phyloP scores from a whole-genome alignment of 1,284 basidiomycete species.

The Puccinia triticina region DNA sequence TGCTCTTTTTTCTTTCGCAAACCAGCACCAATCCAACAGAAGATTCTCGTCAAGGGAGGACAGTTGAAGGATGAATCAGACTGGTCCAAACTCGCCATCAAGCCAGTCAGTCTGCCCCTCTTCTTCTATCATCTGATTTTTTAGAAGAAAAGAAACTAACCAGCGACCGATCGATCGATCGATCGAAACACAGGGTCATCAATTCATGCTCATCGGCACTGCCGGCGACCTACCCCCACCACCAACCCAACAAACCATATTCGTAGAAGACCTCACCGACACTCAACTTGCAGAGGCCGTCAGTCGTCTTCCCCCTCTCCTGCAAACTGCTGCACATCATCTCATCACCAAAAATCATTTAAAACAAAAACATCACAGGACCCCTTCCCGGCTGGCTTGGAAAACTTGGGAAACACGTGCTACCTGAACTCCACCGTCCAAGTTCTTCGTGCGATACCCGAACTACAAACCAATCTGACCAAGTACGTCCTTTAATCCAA shows the following conservation, averaged over 20 bases:
- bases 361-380: constrained; percentile 52
- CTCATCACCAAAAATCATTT: constrained; percentile 57
- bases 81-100: constrained; percentile 78
- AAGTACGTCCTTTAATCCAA: constrained; percentile 37
- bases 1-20: constrained; percentile 52
- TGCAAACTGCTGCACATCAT: constrained; percentile 3
- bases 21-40: constrained; percentile 74
- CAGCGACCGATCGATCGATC: not conserved
- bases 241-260: constrained; percentile 75
- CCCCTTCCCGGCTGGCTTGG: constrained; percentile 26
- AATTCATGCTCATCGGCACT: constrained; percentile 76
- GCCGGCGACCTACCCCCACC: constrained; percentile 88
- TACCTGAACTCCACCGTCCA: constrained; percentile 97
- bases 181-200: constrained; percentile 55
- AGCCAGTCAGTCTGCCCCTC: constrained; percentile 66
- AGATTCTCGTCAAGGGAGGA: constrained; percentile 95
- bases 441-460: constrained; percentile 84
- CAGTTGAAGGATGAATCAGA: constrained; percentile 87
- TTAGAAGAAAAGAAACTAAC: not conserved
- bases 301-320: constrained; percentile 52
- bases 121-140: not conserved
- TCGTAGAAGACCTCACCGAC: constrained; percentile 70
- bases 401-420: constrained; percentile 81
- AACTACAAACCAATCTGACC: constrained; percentile 73
- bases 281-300: constrained; percentile 66